Percentiles rank a stretch among this genome's conserved stretches.
Evolutionary conservation across 2,329 filamentous ascomycete species (phyloP).

Genomic region (Nigrospora sphaerica): DNA sequence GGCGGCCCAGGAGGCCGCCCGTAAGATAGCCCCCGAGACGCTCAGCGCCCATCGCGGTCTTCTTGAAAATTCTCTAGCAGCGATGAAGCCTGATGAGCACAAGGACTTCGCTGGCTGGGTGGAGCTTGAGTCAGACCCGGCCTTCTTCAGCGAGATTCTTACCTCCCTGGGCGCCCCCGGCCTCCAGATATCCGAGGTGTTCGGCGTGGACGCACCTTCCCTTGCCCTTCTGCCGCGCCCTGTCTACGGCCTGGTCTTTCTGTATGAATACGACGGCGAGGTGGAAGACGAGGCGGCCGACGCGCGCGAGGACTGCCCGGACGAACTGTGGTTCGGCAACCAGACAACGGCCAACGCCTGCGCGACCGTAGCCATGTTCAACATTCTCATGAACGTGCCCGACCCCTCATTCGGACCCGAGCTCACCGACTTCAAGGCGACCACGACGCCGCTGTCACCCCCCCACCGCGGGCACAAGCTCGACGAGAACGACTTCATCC

Average conservation of each 20-base stretch:
- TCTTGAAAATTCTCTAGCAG: slow-evolving; percentile 37
- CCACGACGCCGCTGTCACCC: slow-evolving; percentile 62
- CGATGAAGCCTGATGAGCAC: slow-evolving; percentile 44
- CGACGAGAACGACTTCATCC: slow-evolving; percentile 67
- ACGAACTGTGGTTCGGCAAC: slow-evolving; percentile 86
- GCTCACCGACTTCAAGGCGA: slow-evolving; percentile 64
- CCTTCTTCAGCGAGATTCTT: slow-evolving; percentile 81
- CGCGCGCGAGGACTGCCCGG: slow-evolving; percentile 46
- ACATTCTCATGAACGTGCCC: slow-evolving; percentile 82
- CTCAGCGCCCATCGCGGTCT: slow-evolving; percentile 28
- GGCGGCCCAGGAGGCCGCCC: slow-evolving; percentile 26
- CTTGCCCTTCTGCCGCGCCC: slow-evolving; percentile 62
- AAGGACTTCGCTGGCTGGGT: slow-evolving; percentile 65
- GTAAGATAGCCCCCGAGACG: slow-evolving; percentile 26
- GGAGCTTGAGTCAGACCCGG: slow-evolving; percentile 86
- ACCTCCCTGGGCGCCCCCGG: slow-evolving; percentile 68
- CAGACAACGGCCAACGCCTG: slow-evolving; percentile 84
- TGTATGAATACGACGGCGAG: slow-evolving; percentile 64
- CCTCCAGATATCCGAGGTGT: slow-evolving; percentile 70
- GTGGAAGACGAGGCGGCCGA: slow-evolving; percentile 42
- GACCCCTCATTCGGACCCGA: slow-evolving; percentile 61
- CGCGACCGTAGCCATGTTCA: slow-evolving; percentile 85
- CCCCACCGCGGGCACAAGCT: slow-evolving; percentile 70
- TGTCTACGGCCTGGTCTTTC: slow-evolving; percentile 80
- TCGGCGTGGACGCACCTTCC: slow-evolving; percentile 61